Percentiles rank a stretch among this genome's conserved stretches.
phyloP scores from a whole-genome alignment of 768 basidiomycete species.

The Tephrocybe rancida region DNA sequence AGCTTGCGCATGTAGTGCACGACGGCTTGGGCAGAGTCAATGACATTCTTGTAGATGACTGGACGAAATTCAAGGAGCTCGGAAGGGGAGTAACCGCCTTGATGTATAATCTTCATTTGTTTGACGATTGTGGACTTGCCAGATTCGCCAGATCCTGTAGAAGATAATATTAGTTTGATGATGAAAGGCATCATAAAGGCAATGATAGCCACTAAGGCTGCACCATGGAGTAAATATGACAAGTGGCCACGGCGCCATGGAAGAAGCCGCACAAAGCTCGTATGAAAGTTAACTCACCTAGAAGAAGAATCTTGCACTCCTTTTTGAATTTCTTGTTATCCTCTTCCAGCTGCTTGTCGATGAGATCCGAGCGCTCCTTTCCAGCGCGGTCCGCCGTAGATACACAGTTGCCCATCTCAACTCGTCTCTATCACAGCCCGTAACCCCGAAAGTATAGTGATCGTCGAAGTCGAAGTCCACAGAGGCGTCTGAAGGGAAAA shows the following conservation, averaged over 20 bases:
- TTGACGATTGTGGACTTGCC: slow-evolving; percentile 96
- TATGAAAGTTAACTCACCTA: slow-evolving; percentile 57
- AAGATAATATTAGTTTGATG: no score
- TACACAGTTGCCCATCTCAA: slow-evolving; percentile 68
- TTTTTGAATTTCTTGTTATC: slow-evolving; percentile 80
- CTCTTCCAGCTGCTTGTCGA: slow-evolving; percentile 86
- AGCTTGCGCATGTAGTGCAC: slow-evolving; percentile 79
- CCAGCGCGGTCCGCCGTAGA: slow-evolving; percentile 59
- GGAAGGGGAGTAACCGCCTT: slow-evolving; percentile 72
- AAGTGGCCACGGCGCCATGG: not conserved
- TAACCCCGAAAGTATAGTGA: not conserved
- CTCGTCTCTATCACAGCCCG: not conserved
- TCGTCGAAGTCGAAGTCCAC: not conserved
- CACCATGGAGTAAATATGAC: not conserved
- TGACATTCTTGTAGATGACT: slow-evolving; percentile 74
- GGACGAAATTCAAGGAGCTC: slow-evolving; percentile 72
- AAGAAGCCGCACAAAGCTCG: not conserved
- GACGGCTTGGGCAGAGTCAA: slow-evolving; percentile 83
- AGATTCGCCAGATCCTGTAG: slow-evolving; percentile 93
- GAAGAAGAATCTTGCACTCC: slow-evolving; percentile 90
- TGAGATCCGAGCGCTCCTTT: slow-evolving; percentile 67
- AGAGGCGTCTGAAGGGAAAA: not conserved
- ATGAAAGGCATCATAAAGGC: not conserved
- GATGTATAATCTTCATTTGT: slow-evolving; percentile 94
- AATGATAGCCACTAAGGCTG: no score